Percentiles rank a stretch among this genome's conserved stretches.
Evolutionary conservation across 495 filamentous ascomycete genomes (phyloP).

Genomic region (Cryomyces minteri): DNA sequence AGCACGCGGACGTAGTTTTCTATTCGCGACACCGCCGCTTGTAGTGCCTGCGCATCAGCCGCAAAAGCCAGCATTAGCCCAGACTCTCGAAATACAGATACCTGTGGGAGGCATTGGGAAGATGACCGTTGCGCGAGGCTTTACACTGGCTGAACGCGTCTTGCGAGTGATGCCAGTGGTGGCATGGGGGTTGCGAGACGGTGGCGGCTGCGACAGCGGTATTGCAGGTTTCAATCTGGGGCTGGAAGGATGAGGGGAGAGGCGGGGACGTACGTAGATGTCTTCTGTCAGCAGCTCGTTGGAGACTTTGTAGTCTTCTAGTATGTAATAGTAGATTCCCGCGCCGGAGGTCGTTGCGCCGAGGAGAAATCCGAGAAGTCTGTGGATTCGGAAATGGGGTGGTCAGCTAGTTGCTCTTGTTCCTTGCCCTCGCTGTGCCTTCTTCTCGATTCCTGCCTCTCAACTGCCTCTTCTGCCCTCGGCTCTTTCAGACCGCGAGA

Average conservation of each 20-base stretch:
- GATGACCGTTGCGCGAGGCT: not conserved
- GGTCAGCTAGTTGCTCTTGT: not conserved
- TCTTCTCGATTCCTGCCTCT: not conserved
- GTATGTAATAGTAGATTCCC: constrained; percentile 74
- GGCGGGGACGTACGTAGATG: constrained; percentile 59
- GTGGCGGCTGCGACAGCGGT: too few relatives aligned
- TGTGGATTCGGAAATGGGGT: too few relatives aligned
- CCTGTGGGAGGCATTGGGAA: not conserved
- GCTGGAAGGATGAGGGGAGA: not conserved
- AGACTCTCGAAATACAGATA: not conserved
- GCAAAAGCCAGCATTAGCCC: not conserved
- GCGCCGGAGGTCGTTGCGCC: constrained; percentile 63
- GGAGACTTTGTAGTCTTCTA: constrained; percentile 82
- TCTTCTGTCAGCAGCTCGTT: constrained; percentile 92
- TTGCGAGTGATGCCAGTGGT: too few relatives aligned
- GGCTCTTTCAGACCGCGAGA: too few relatives aligned
- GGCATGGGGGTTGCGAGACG: too few relatives aligned
- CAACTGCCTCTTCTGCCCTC: too few relatives aligned
- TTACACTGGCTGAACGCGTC: too few relatives aligned
- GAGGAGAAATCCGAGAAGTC: constrained; percentile 84
- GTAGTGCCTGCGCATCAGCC: constrained; percentile 46
- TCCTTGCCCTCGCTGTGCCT: not conserved
- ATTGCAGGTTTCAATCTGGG: too few relatives aligned
- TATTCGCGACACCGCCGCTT: constrained; percentile 70
- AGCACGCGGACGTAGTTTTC: constrained; percentile 64